Evolutionary conservation across 2,329 filamentous ascomycete genomes (phyloP).

Genomic region (Ascochyta koolunga): DNA sequence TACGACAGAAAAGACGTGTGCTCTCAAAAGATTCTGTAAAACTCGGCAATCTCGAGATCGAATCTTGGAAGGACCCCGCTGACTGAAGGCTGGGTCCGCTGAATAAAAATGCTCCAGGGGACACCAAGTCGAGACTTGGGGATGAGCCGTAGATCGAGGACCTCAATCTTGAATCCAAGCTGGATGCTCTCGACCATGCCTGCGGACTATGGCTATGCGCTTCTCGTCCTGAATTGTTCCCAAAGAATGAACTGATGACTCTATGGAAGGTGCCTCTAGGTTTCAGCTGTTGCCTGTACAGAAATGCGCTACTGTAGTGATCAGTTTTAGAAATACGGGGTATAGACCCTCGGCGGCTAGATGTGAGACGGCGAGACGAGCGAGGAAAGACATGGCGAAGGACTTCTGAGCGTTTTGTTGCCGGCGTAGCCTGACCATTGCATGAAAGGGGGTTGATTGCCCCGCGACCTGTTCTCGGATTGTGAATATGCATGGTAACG

Average conservation of each 20-base stretch:
- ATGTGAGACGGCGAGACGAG: constrained; percentile 13
- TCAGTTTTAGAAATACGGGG: constrained; percentile 20
- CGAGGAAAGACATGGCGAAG: constrained; percentile 34
- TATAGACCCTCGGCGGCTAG: constrained; percentile 4
- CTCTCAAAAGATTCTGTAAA: constrained; percentile 25
- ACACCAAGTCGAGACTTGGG: constrained; percentile 41
- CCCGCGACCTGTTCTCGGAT: neutral
- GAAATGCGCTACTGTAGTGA: constrained; percentile 14
- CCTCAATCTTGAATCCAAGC: constrained; percentile 22
- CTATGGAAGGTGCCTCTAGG: constrained; percentile 34
- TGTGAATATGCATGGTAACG: constrained; percentile 1
- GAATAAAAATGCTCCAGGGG: constrained; percentile 41
- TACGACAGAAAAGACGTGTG: constrained; percentile 12
- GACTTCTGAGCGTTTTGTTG: constrained; percentile 28
- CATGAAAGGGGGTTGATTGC: neutral
- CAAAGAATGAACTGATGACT: constrained; percentile 38
- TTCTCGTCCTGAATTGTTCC: constrained; percentile 11
- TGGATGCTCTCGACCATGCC: constrained; percentile 28
- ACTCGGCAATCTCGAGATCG: constrained; percentile 27
- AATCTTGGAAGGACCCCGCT: constrained; percentile 29
- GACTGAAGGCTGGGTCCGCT: constrained; percentile 41
- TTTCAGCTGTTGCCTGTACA: constrained; percentile 21
- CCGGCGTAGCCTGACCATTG: neutral
- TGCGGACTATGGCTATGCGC: constrained; percentile 7
- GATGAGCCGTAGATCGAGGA: constrained; percentile 29